Evolutionary conservation across 768 basidiomycete genomes (phyloP), one percentile per base, ranked within the genome.

Genomic region (Leccinellum albellum): DNA sequence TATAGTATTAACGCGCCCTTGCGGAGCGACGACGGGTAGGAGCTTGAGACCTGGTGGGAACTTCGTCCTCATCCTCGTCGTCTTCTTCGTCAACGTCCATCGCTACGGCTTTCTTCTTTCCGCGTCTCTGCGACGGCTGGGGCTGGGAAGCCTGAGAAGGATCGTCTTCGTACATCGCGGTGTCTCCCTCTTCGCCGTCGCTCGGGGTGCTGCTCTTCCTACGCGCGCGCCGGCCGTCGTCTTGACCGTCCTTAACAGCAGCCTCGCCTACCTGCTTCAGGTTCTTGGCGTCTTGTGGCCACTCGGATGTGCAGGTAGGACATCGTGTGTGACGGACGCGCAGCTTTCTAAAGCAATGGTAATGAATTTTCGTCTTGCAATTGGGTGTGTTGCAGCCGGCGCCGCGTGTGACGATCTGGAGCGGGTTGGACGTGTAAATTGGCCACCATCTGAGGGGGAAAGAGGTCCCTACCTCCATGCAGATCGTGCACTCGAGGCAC

Each of bases 401-500:
- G 21, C 91, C 91, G 29, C 79, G 82, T 3, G 90, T 91, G 45
- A 90, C 62, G 31, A 87, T 77, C 88, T 91, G 42, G 23, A 21
- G 40, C n/a, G 24, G 12, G 31, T 53, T 15, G 17, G 10, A 32
- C 47, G 56, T 9, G 7, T 31, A 26, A 21, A 28, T 33, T 35
- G 28, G 28, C 28, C 28, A 28, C 28, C 28, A 37, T 20, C 31
- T 28, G 21, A 17, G 23, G 13, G 29, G 33, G 7, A 47, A 45
- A 12, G 42, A 28, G 42, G 32, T 20, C 26, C 75, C 14, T 54
- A 89, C 88, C 74, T 89, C 87, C 58, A 78, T 67, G 73, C 92
- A 94, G 49, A 87, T 80, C 2, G 81, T 82, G 64, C 92, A 94
- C 60, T 91, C 87, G 3, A 84, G 64, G 15, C 83, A 72, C 50